Conservation (phyloP, 164 flowering plant genomes). For the Piper longum region DNA sequence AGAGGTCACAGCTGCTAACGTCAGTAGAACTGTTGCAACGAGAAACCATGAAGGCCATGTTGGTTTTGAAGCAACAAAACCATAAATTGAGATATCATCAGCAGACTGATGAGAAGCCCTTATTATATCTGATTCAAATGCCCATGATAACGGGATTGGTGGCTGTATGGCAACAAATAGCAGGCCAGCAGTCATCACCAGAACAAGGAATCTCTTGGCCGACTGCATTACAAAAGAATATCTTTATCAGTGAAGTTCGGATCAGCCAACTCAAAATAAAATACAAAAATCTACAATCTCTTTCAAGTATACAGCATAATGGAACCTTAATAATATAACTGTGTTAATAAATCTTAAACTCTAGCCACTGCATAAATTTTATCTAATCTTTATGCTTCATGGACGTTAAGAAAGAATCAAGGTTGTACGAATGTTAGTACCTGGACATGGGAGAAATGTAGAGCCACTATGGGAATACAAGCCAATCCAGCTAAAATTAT, state of each 20-base stretch:
- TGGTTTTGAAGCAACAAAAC: slow-evolving; percentile 66
- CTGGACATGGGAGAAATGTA: slow-evolving; percentile 91
- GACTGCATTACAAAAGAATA: slow-evolving; percentile 33
- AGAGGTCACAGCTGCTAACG: slow-evolving; percentile 72
- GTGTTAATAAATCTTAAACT: no score
- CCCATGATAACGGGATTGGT: slow-evolving; percentile 69
- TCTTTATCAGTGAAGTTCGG: neutral
- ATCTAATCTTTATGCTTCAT: no score
- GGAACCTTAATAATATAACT: neutral
- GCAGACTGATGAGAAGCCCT: slow-evolving; percentile 69
- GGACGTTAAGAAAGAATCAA: neutral
- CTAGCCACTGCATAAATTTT: no score
- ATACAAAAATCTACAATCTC: no score
- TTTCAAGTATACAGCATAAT: neutral
- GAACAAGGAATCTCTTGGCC: slow-evolving; percentile 77
- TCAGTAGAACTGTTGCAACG: slow-evolving; percentile 62
- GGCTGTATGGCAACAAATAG: slow-evolving; percentile 82
- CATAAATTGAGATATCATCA: slow-evolving; percentile 93
- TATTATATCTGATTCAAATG: slow-evolving; percentile 72
- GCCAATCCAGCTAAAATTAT: slow-evolving; percentile 69
- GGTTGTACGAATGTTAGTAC: slow-evolving; percentile 18
- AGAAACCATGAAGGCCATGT: slow-evolving; percentile 99
- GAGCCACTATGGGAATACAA: slow-evolving; percentile 79
- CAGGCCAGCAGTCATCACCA: slow-evolving; percentile 78
- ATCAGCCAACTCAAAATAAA: neutral